Evolutionary conservation across 2,329 filamentous ascomycete genomes (phyloP).

Genomic region (Didymella segeticola): DNA sequence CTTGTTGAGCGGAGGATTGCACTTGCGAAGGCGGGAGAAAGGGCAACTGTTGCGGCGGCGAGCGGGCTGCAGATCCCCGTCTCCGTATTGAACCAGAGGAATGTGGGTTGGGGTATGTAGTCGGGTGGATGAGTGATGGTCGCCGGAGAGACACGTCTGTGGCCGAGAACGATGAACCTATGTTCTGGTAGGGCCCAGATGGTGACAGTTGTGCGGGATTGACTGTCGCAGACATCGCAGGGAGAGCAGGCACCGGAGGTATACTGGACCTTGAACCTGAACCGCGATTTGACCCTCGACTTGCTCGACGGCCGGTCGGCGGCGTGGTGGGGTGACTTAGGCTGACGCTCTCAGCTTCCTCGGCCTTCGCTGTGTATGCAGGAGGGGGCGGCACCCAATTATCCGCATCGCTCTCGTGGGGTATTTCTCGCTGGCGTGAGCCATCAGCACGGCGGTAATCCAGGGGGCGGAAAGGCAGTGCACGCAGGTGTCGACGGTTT

Average conservation of each 20-base stretch:
- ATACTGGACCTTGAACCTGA: conserved; percentile 10
- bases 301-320: conserved; percentile 22
- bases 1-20: conserved; percentile 11
- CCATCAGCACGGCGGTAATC: conserved; percentile 75
- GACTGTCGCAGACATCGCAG: conserved; percentile 32
- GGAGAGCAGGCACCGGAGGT: conserved; percentile 24
- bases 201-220: conserved; percentile 27
- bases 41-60: conserved; percentile 9
- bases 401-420: conserved; percentile 86
- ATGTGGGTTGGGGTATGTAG: conserved; percentile 42
- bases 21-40: conserved; percentile 2
- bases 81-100: conserved; percentile 28
- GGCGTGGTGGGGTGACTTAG: conserved; percentile 44
- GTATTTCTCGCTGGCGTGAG: conserved; percentile 66
- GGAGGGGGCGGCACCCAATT: conserved; percentile 89
- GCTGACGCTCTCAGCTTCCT: conserved; percentile 48
- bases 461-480: conserved; percentile 60
- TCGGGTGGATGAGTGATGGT: conserved; percentile 44
- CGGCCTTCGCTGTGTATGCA: conserved; percentile 72
- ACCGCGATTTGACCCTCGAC: conserved; percentile 4
- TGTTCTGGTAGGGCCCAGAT: conserved; percentile 27
- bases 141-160: conserved; percentile 33
- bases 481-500: conserved; percentile 70
- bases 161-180: conserved; percentile 33
- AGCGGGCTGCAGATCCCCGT: conserved; percentile 33